phyloP scores from a whole-genome alignment of 2,329 filamentous ascomycete species.

The Trichoderma sp. region DNA sequence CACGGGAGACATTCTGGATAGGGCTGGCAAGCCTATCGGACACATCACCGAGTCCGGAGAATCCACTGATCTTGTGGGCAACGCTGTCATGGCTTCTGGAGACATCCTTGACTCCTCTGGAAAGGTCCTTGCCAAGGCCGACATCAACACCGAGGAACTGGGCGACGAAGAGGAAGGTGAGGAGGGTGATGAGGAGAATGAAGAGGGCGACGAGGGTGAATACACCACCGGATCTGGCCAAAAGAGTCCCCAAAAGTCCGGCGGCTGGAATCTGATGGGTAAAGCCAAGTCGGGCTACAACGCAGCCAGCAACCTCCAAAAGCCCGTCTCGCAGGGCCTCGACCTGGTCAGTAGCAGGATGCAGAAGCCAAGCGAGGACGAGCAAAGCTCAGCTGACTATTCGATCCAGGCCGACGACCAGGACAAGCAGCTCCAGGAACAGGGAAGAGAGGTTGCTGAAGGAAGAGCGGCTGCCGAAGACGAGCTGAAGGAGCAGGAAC shows the following conservation, averaged over 20 bases:
- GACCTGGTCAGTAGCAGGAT: slow-evolving; percentile 31
- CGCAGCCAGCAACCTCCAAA: slow-evolving; percentile 24
- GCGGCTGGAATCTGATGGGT: slow-evolving; percentile 38
- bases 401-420: background rate
- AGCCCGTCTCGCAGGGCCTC: slow-evolving; percentile 35
- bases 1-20: slow-evolving; percentile 50
- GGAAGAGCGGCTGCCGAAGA: background rate
- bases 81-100: slow-evolving; percentile 44
- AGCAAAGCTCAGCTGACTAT: slow-evolving; percentile 1
- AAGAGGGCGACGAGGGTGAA: slow-evolving; percentile 46
- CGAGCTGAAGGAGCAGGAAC: background rate
- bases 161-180: slow-evolving; percentile 40
- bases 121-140: slow-evolving; percentile 49
- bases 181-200: slow-evolving; percentile 36
- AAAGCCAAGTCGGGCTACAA: slow-evolving; percentile 38
- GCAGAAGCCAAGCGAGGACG: slow-evolving; percentile 25
- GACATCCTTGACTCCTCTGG: slow-evolving; percentile 44
- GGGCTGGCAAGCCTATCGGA: slow-evolving; percentile 49
- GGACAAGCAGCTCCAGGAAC: slow-evolving; percentile 7
- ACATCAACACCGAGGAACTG: slow-evolving; percentile 35
- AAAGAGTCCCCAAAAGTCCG: slow-evolving; percentile 37
- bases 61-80: slow-evolving; percentile 47
- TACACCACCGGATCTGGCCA: slow-evolving; percentile 45
- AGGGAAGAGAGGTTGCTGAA: background rate
- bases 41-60: slow-evolving; percentile 47